These are phyloP conservation scores for Beta macrorhiza DNA, from an alignment of 179 eudicot species.

Conservation along the genomic window DNA sequence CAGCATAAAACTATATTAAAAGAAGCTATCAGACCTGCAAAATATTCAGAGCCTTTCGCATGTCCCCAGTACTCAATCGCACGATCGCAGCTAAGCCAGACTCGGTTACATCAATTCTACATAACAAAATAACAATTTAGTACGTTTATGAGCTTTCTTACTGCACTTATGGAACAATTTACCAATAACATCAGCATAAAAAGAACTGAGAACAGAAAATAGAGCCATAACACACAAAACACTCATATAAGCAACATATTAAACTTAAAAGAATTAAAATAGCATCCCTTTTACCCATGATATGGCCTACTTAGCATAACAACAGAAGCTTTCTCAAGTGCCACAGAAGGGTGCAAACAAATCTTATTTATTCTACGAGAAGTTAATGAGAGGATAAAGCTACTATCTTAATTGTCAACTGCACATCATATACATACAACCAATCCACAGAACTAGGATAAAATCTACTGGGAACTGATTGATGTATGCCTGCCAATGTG, in stretches of 20 bases:
- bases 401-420: neutral
- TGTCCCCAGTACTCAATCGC: constrained; percentile 89
- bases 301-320: neutral
- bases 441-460: neutral
- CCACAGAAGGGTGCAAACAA: neutral
- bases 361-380: neutral
- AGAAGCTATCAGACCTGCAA: constrained; percentile 60
- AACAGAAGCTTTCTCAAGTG: neutral
- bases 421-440: neutral
- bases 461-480: neutral
- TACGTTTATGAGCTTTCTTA: neutral
- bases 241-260: neutral
- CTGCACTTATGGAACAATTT: neutral
- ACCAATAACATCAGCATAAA: neutral
- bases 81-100: constrained; percentile 82
- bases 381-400: neutral
- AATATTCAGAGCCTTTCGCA: constrained; percentile 94
- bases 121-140: constrained; percentile 7
- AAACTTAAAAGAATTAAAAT: neutral
- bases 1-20: neutral
- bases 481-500: neutral
- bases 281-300: neutral
- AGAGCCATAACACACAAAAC: neutral
- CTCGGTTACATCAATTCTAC: constrained; percentile 88
- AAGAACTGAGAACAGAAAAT: neutral